Base-by-base conservation (phyloP, 164 flowering plant genomes). In the Cinnamomum micranthum region DNA sequence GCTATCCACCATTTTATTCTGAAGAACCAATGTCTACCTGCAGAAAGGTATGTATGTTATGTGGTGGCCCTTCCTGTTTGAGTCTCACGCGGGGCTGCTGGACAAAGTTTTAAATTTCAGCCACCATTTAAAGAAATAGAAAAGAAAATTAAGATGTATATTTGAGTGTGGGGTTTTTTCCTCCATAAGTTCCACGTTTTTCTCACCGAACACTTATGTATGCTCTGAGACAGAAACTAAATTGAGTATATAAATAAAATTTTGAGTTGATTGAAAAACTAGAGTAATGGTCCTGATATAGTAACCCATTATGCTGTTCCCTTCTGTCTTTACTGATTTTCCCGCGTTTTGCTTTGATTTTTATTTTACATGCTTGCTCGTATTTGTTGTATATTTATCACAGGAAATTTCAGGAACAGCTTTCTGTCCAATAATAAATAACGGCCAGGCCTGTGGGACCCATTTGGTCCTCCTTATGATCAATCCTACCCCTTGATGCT, bases 21-120 rank as follows among this genome's bases (percentile, higher is more conserved):
- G 88, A 86, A 69, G 90, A 87, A 52, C 88, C 90, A 62, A 86
- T 87, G 87, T 82, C 87, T 67, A 87, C 90, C 41, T 87, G 90
- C 78, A 76, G 90, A 74, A 87, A 87, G 90, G 90, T 87, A 81
- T 60, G 50, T 50, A 20, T 28, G 67, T 2, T 19, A 47, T 51
- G 23, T 52, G 22, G 7, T 15, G 23, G 41, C 22, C n/a, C 11
- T 20, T 41, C 24, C 67, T 64, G 60, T 15, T 55, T 55, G 60
- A 14, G 47, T 41, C 2, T 55, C 14, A 22, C 12, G 27, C n/a
- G 22, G 17, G 25, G 60, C 60, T 55, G 60, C 60, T 55, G 5
- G 17, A 15, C 20, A 0, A 55, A 55, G n/a, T 55, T 20, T 55
- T 17, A 17, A 17, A 55, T 5, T 13, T 17, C 60, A 15, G n/a